Conservation (phyloP, 768 basidiomycete genomes). For the Rhizopogon sp. region DNA sequence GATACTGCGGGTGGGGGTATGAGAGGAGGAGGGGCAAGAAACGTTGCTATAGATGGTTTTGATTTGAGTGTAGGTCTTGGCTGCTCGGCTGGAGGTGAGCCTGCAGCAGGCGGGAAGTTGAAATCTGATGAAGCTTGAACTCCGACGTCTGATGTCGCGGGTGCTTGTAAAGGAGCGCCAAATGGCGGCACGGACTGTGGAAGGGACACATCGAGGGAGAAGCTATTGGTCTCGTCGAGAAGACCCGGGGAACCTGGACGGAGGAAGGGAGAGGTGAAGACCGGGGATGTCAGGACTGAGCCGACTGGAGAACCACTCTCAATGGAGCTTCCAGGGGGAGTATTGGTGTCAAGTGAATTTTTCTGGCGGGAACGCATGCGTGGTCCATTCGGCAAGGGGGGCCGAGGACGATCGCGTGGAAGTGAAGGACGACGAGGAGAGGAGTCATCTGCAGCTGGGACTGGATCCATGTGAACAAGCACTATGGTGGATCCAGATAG, state of each 20-base stretch:
- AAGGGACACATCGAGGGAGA: slow-evolving; percentile 1
- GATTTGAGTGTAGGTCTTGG: slow-evolving; percentile 6
- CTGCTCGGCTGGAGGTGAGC: slow-evolving; percentile 3
- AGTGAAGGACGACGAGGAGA: slow-evolving; percentile 8
- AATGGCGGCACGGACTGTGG: background rate
- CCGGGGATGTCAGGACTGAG: background rate
- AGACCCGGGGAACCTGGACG: background rate
- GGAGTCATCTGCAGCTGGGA: slow-evolving; percentile 7
- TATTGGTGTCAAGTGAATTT: slow-evolving; percentile 9
- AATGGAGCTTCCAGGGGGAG: slow-evolving; percentile 1
- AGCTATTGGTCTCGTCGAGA: background rate
- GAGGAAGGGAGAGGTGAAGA: background rate
- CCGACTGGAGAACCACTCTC: slow-evolving; percentile 6
- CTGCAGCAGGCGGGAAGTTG: slow-evolving; percentile 3
- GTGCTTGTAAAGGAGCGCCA: background rate
- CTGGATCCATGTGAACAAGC: slow-evolving; percentile 10
- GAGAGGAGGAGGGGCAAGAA: slow-evolving; percentile 28
- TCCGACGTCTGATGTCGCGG: slow-evolving; percentile 6
- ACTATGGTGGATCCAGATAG: background rate
- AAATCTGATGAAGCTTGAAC: slow-evolving; percentile 7
- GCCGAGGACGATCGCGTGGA: slow-evolving; percentile 19
- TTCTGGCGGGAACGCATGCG: slow-evolving; percentile 14
- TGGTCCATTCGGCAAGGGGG: slow-evolving; percentile 16
- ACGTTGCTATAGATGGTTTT: slow-evolving; percentile 16
- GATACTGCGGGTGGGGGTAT: slow-evolving; percentile 45